Base-by-base conservation (phyloP, 495 filamentous ascomycete species). In the Penicillium lagena region DNA sequence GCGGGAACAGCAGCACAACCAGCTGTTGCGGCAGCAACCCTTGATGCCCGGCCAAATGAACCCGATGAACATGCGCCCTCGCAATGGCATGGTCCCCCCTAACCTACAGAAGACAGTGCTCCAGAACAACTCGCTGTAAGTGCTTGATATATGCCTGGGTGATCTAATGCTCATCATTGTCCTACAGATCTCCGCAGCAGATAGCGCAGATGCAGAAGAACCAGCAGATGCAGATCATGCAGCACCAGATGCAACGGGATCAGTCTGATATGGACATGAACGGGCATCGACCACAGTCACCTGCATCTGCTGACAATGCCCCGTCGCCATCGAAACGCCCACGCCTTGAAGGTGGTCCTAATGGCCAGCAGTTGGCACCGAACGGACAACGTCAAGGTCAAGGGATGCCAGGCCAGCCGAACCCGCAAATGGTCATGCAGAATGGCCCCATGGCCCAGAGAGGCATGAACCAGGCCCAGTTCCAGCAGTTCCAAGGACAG, bases 251-350 rank as follows among this genome's bases (percentile, higher is more conserved):
- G 86, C 84, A 88, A 60, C 79, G 89, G 38, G 85, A 90, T 40
- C 85, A 86, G 39, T 89, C 89, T 7, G 86, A 86, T 38, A 87
- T 94, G 70, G 89, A 95, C 44, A 87, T 89, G 67, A 87, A 84
- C 65, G 84, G 82, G 40, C 82, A 85, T 55, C 81, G 87, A 36
- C 83, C 88, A 22, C 85, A 85, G 48, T 96, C 88, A 31, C 89
- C 89, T 7, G 79, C 84, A 28, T 82, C 85, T 7, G 80, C 79
- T 27, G 91, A 96, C 35, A 95, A 95, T 56, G 88, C 88, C 28
- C 86, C 89, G 7, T 96, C 93, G 15, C 91, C 93, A 8, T 87
- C 83, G 42, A 98, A 98, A 69, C 76, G 93, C 56, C 85, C 82
- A n/a, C 87, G 91, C 32, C 75, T 96, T 33, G 93, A 96, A 46